These are phyloP conservation scores for Fusarium odoratissimum DNA, from an alignment of 2,329 filamentous ascomycete genomes.

Conservation along the genomic window DNA sequence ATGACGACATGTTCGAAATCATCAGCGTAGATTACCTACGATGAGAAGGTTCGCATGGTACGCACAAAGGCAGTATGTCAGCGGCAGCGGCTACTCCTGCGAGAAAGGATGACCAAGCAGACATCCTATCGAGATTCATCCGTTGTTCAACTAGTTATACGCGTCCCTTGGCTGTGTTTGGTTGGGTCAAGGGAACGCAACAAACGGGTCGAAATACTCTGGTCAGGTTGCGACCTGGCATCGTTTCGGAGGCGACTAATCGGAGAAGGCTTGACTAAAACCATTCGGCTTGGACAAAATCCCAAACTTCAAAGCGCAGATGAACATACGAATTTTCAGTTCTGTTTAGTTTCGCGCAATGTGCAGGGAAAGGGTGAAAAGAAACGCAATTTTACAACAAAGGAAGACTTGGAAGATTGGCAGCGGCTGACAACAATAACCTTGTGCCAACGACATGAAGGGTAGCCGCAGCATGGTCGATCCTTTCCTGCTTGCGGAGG, in stretches of 20 bases:
- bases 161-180: background rate
- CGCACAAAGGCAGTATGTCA: conserved; percentile 9
- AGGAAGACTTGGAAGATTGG: background rate
- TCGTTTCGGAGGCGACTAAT: background rate
- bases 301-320: background rate
- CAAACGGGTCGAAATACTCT: background rate
- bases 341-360: background rate
- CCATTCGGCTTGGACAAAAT: background rate
- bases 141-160: background rate
- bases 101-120: background rate
- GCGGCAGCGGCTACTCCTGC: background rate
- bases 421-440: background rate
- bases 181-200: background rate
- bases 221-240: background rate
- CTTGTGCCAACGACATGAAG: background rate
- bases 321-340: background rate
- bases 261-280: background rate
- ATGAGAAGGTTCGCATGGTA: conserved; percentile 5
- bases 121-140: background rate
- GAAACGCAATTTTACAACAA: background rate
- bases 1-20: conserved; percentile 11
- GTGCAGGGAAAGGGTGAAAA: background rate
- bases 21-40: background rate
- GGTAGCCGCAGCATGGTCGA: background rate
- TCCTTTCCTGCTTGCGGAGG: background rate